Base-by-base conservation (phyloP, 805 yeast species). In the Cyberlindnera petersonii region DNA sequence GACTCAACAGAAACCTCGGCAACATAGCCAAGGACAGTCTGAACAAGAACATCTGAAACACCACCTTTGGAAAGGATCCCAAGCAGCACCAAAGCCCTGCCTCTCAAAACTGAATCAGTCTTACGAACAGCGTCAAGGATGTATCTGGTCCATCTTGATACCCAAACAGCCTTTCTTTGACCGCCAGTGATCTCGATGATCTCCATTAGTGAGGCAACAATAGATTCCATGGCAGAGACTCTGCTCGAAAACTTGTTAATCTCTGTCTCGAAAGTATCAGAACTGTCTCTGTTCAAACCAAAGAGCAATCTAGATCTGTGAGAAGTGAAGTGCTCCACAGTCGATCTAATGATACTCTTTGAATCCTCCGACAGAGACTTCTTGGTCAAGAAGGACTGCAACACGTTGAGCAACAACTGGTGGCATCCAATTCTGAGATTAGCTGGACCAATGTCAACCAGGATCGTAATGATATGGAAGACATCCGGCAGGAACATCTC, bases 401-500 rank as follows among this genome's bases (percentile, higher is more conserved):
- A 69, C 2, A 83, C 69, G 50, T 86, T 82, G 52, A 79, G 68
- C 15, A 82, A 58, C 30, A 86, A 59, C 43, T 76, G 77, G 49
- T 82, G 79, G 26, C 85, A 64, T 26, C 68, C 78, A 14, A 61
- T 58, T 39, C 95, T 77, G 45, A 86, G 69, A 24, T 80, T 66
- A 16, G 62, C 50, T 9, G 76, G 74, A 4, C 77, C 77, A 21
- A 68, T 64, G 52, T 72, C 75, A 20, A 72, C 59, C 32, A 72
- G 74, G 16, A 84, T 66, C 0, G 91, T 72, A 22, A 82, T 72
- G 44, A 86, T 67, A 50, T 77, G 79, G 40, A 84, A 69, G 2
- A 85, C 70, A 53, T 87, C 95, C 10, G 89, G 82, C 46, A 86
- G 60, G 55, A 71, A 83, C 61, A 75, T 65, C 43, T 80, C 79